Base-by-base conservation (phyloP, 371 early-diverging fungal genomes). In the Mucor irregularis region DNA sequence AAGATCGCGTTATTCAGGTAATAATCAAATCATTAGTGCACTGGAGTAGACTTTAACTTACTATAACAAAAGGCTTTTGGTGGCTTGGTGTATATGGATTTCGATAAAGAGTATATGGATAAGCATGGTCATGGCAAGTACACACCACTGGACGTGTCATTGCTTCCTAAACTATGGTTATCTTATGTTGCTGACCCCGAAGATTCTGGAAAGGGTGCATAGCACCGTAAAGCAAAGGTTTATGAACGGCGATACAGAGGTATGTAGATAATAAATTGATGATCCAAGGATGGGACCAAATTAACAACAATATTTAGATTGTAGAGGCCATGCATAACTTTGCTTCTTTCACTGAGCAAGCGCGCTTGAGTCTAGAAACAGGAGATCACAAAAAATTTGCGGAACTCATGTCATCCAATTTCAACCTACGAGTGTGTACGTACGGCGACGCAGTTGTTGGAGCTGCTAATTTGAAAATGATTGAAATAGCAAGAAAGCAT, bases 51-150 rank as follows among this genome's bases (percentile, higher is more conserved):
- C 14, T 8, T 11, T 35, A 37, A 16, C 7, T 39, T 14, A 34
- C 35, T 34, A 14, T 34, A n/a, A 13, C 4, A 10, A 6, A 10
- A 71, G 68, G 56, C 72, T 1, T 78, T 69, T 55, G 88, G 88
- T 6, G 89, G 89, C 1, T 66, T 80, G 6, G 83, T 89, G 9
- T 86, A 70, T 56, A 89, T 89, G 89, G 82, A 89, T 58, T 89
- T 89, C 55, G 69, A 76, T 16, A 53, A 66, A n/a, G 62, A 60
- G 2, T 67, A 73, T 42, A 77, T 86, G 76, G 74, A 83, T n/a
- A 46, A 51, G n/a, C 56, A 81, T 29, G 80, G 81, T 1, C 76
- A 81, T 58, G 89, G 89, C 22, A 70, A 65, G 37, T 89, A 89
- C 51, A 63, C 70, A 29, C 48, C 48, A 7, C 34, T 89, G 17